Evolutionary conservation across 371 early-diverging fungal species (phyloP).

Genomic region (Mucor indicus): DNA sequence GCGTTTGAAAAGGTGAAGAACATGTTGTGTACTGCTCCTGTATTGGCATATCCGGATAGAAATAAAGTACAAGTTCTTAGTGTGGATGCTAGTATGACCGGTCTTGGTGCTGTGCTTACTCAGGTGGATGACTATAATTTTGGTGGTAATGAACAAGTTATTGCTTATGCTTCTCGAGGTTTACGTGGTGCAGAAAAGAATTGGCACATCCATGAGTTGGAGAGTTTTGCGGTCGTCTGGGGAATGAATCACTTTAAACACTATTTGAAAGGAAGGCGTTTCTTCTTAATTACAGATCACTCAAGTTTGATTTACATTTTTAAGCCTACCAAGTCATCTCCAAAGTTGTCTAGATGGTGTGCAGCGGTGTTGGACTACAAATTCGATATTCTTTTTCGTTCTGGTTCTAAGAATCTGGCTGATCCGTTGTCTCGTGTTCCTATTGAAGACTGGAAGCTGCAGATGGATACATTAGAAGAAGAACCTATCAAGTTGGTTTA

Average conservation of each 20-base stretch:
- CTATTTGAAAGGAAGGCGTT: not conserved
- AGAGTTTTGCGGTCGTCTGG: not conserved
- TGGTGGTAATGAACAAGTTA: not conserved
- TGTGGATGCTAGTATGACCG: conserved; percentile 37
- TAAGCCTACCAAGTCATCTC: not conserved
- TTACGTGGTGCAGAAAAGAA: not conserved
- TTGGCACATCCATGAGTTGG: not conserved
- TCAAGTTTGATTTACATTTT: not conserved
- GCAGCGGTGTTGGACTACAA: conserved; percentile 19
- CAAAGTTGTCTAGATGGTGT: conserved; percentile 22
- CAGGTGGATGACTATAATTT: conserved; percentile 18
- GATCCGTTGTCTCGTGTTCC: conserved; percentile 24
- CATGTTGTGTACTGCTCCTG: conserved; percentile 12
- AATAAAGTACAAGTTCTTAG: conserved; percentile 23
- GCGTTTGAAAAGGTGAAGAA: conserved; percentile 21
- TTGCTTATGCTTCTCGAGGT: not conserved
- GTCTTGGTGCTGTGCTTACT: conserved; percentile 28
- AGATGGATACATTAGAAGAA: too few relatives aligned
- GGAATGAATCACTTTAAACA: not conserved
- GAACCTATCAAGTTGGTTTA: too few relatives aligned
- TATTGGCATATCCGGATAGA: conserved; percentile 26
- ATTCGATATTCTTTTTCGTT: conserved; percentile 16
- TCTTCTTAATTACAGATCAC: not conserved
- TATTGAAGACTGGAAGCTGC: too few relatives aligned
- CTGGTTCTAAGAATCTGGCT: conserved; percentile 18